Base-by-base conservation (phyloP, 2,329 filamentous ascomycete species). In the Tolypocladium pustulatum region DNA sequence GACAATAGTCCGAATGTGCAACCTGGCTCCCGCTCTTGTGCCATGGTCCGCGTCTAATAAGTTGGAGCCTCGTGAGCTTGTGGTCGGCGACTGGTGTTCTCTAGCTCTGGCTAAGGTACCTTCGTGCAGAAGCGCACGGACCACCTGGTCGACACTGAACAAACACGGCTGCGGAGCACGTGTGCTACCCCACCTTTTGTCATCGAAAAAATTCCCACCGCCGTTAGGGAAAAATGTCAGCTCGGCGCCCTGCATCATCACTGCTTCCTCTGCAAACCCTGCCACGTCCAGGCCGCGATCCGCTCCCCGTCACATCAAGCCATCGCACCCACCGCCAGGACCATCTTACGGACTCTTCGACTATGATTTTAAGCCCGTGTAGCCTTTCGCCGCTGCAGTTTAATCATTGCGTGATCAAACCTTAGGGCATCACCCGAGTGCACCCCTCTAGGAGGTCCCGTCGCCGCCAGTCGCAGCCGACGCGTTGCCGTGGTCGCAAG, bases 181-280 rank as follows among this genome's bases (percentile, higher is more conserved):
- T 71, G 69, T 63, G 58, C 40, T 27, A 56, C 61, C 61, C 67
- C 69, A 69, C 66, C 62, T 46, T 65, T 65, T 41, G 25, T 34
- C 53, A 25, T 60, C 63, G 63, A 68, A 71, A 66, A 71, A 65
- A 62, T 63, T 64, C 58, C 61, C 60, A 58, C 38, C 38, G 38
- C 60, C 56, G 36, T 54, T 60, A 6, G 51, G 36, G 58, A 64
- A 64, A 61, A 63, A 68, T 61, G 61, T 63, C n/a, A 34, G 37
- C 60, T 56, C 57, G 60, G 61, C 60, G 62, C 58, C 57, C 59
- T 59, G 57, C 54, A 63, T 56, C 61, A 56, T 57, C 43, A 55
- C 53, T 37, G 54, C 27, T 41, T 37, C 37, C 54, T 38, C 37
- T 41, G 54, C 54, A 40, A 20, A 55, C 37, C 54, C 53, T 37